These are phyloP conservation scores for Cytidiella melzeri DNA, from an alignment of 768 basidiomycete species.

Conservation along the genomic window DNA sequence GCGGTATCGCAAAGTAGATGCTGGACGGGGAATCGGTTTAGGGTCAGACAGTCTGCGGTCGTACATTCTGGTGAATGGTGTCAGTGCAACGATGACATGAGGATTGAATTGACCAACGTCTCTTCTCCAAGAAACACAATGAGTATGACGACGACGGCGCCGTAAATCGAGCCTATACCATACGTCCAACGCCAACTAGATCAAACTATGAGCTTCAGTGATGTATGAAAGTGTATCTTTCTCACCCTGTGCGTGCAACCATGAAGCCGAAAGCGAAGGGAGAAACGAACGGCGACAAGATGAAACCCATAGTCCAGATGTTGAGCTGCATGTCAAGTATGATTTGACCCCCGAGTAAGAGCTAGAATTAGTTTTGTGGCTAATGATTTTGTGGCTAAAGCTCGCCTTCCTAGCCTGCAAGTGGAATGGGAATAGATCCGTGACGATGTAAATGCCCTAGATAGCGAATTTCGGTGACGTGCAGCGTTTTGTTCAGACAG, in stretches of 20 bases:
- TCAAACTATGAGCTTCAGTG: not conserved
- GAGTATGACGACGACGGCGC: conserved; percentile 44
- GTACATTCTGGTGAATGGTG: conserved; percentile 39
- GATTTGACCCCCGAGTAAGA: too few species aligned
- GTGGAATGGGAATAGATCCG: conserved; percentile 65
- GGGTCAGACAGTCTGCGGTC: conserved; percentile 44
- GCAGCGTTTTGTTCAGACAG: not conserved
- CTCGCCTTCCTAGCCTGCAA: conserved; percentile 57
- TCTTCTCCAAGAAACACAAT: conserved; percentile 61
- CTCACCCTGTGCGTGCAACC: conserved; percentile 43
- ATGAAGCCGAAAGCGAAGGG: conserved; percentile 68
- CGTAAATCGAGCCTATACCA: conserved; percentile 58
- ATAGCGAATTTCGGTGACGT: not conserved
- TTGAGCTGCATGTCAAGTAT: conserved; percentile 41
- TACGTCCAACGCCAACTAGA: conserved; percentile 60
- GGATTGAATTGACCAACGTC: conserved; percentile 38
- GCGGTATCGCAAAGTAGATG: conserved; percentile 42
- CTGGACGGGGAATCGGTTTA: conserved; percentile 37
- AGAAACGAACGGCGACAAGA: conserved; percentile 57
- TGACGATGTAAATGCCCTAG: conserved; percentile 54
- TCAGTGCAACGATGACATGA: conserved; percentile 4
- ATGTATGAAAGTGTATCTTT: not conserved
- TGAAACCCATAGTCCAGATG: conserved; percentile 70
- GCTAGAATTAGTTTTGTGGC: too few species aligned
- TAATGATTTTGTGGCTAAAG: not conserved